These are phyloP conservation scores for Colletotrichum liaoningense DNA, from an alignment of 2,329 filamentous ascomycete species.

Conservation along the genomic window DNA sequence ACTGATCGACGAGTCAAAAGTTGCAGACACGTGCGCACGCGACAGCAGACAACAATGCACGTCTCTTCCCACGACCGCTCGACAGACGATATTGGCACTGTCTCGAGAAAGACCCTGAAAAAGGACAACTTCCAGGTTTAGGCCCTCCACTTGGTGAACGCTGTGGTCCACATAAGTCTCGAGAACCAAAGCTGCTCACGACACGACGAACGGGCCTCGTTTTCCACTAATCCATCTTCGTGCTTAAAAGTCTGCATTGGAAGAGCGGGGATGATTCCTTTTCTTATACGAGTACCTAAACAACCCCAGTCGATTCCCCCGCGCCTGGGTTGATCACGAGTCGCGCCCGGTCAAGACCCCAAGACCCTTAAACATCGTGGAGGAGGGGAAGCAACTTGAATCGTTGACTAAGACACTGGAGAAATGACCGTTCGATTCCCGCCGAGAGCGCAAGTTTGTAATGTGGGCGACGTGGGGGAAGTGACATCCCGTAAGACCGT, in stretches of 20 bases:
- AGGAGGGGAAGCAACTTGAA: background rate
- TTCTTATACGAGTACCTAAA: background rate
- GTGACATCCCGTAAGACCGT: too few relatives aligned
- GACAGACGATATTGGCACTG: background rate
- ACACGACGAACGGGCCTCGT: background rate
- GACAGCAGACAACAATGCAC: background rate
- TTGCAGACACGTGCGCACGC: background rate
- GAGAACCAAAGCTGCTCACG: constrained; percentile 4
- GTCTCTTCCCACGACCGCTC: background rate
- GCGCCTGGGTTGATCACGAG: background rate
- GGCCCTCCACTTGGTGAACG: background rate
- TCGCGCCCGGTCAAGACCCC: background rate
- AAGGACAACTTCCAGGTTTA: background rate
- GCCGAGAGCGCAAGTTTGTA: background rate
- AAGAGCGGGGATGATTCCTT: background rate
- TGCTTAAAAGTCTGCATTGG: background rate
- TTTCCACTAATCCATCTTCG: background rate
- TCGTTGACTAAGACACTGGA: background rate
- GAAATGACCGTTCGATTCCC: background rate
- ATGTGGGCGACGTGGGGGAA: background rate
- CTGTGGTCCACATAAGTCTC: constrained; percentile 9
- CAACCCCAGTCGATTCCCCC: background rate
- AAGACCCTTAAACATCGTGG: background rate
- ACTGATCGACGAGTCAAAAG: background rate
- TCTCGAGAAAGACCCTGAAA: constrained; percentile 16